These are phyloP conservation scores for Fonsecaea multimorphosa DNA, from an alignment of 2,329 filamentous ascomycete species.

Conservation along the genomic window DNA sequence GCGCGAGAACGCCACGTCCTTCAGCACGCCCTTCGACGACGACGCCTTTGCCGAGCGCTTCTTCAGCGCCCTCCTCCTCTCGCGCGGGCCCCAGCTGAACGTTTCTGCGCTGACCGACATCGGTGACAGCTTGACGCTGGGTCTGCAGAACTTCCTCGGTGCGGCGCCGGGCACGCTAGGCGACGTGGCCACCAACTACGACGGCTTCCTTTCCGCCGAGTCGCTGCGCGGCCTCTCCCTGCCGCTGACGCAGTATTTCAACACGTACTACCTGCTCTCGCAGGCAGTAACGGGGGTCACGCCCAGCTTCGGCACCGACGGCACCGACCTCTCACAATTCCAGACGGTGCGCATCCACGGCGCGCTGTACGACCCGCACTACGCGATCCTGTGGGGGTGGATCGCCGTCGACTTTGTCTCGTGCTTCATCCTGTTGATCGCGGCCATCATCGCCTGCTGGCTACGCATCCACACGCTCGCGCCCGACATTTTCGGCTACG, in stretches of 20 bases:
- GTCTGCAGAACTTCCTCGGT: neutral
- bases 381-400: constrained; percentile 21
- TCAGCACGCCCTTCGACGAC: constrained; percentile 26
- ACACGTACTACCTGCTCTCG: constrained; percentile 24
- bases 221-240: neutral
- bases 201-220: neutral
- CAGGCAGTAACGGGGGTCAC: constrained; percentile 1
- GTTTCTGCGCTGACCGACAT: neutral
- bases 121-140: neutral
- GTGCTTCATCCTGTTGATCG: constrained; percentile 12
- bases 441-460: constrained; percentile 14
- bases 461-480: constrained; percentile 19
- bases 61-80: constrained; percentile 17
- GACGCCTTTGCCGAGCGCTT: constrained; percentile 21
- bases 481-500: constrained; percentile 18
- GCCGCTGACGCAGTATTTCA: constrained; percentile 20
- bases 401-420: constrained; percentile 20
- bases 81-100: constrained; percentile 7
- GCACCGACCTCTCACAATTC: too few species aligned
- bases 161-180: neutral
- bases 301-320: constrained; percentile 4
- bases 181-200: neutral
- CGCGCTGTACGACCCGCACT: constrained; percentile 19
- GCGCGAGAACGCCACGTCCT: constrained; percentile 18
- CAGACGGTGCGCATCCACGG: neutral